Conservation (phyloP, 352 stramenopile species). For the Phytophthora syringae region DNA sequence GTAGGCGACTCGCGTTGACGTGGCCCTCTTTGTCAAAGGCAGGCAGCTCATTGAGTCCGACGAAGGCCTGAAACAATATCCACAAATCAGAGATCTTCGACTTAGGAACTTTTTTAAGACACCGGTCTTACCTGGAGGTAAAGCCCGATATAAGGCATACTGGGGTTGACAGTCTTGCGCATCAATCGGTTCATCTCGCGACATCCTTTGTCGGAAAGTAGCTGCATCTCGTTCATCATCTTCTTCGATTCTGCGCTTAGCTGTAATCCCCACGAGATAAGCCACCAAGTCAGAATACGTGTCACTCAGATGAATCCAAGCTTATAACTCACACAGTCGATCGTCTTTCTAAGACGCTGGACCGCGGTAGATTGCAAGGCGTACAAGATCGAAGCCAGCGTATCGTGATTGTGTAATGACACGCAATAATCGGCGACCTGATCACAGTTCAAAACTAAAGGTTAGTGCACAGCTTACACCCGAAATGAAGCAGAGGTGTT, state of each 20-base stretch:
- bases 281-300: neutral
- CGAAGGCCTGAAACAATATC: slow-evolving; percentile 56
- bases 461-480: slow-evolving; percentile 3
- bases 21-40: slow-evolving; percentile 69
- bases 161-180: slow-evolving; percentile 70
- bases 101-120: neutral
- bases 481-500: neutral
- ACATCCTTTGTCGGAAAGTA: slow-evolving; percentile 82
- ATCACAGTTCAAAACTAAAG: slow-evolving; percentile 1
- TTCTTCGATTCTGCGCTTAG: slow-evolving; percentile 69
- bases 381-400: slow-evolving; percentile 84
- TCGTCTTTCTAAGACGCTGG: slow-evolving; percentile 74
- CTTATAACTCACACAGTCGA: slow-evolving; percentile 65
- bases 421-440: slow-evolving; percentile 78
- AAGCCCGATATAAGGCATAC: slow-evolving; percentile 88
- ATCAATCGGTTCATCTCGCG: slow-evolving; percentile 90
- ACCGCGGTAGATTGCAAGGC: slow-evolving; percentile 88
- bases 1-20: slow-evolving; percentile 76
- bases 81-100: slow-evolving; percentile 11
- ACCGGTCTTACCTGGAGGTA: slow-evolving; percentile 72
- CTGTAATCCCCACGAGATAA: slow-evolving; percentile 30
- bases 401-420: slow-evolving; percentile 84
- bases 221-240: slow-evolving; percentile 78
- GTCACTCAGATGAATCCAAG: neutral
- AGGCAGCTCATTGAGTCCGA: slow-evolving; percentile 82